Percentiles rank a stretch among this genome's conserved stretches.
Evolutionary conservation across 225 moss, liverwort and hornwort species (phyloP).

Genomic region (Asterella californica): DNA sequence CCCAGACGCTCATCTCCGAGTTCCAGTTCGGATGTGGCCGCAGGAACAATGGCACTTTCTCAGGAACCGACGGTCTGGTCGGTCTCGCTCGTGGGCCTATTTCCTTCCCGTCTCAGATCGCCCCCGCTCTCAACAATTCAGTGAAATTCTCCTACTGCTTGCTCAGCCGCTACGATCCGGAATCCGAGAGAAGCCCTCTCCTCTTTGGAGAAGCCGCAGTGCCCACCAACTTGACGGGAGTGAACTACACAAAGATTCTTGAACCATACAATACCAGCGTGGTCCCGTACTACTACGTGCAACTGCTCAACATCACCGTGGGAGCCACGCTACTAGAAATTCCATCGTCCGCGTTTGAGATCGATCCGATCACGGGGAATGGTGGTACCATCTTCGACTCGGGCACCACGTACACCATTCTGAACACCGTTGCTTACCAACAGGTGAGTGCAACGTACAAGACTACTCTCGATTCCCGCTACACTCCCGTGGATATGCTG

Average conservation of each 20-base stretch:
- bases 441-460: not conserved
- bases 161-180: not conserved
- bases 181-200: slow-evolving; percentile 23
- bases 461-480: not conserved
- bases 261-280: slow-evolving; percentile 10
- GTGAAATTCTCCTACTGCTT: slow-evolving; percentile 41
- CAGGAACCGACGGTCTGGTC: slow-evolving; percentile 22
- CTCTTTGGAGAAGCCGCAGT: slow-evolving; percentile 31
- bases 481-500: not conserved
- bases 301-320: slow-evolving; percentile 21
- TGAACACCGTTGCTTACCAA: slow-evolving; percentile 20
- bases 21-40: slow-evolving; percentile 46
- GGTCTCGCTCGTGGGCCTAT: slow-evolving; percentile 34
- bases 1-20: not conserved
- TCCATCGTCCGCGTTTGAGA: slow-evolving; percentile 20
- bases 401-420: slow-evolving; percentile 32
- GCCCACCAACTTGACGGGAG: slow-evolving; percentile 10
- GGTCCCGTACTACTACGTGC: slow-evolving; percentile 35
- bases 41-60: slow-evolving; percentile 28
- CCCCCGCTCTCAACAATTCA: slow-evolving; percentile 4
- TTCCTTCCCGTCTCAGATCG: slow-evolving; percentile 34
- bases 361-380: slow-evolving; percentile 2
- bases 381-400: slow-evolving; percentile 41
- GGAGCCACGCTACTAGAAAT: not conserved
- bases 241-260: slow-evolving; percentile 12